These are phyloP conservation scores for Didymella arachidicola DNA, from an alignment of 2,329 filamentous ascomycete genomes.

Conservation along the genomic window DNA sequence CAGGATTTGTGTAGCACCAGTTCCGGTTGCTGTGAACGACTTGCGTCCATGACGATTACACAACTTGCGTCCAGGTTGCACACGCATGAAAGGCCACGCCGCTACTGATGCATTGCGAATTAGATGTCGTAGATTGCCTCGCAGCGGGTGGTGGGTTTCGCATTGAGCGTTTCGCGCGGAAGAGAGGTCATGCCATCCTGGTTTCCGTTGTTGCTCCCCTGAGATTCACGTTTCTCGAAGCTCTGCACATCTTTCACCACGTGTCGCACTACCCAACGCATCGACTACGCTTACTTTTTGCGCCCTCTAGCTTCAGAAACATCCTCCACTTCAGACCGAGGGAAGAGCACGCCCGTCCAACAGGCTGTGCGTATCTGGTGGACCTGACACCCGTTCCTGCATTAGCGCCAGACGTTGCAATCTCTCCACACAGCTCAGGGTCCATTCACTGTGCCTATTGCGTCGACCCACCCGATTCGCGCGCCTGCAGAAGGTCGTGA, in stretches of 20 bases:
- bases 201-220: constrained; percentile 19
- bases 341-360: background rate
- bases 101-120: constrained; percentile 18
- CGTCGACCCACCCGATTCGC: constrained; percentile 20
- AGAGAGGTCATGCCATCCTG: constrained; percentile 21
- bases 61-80: constrained; percentile 2
- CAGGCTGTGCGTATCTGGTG: constrained; percentile 4
- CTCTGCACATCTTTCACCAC: constrained; percentile 12
- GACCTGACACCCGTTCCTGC: constrained; percentile 25
- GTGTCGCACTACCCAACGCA: constrained; percentile 14
- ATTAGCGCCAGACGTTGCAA: constrained; percentile 25
- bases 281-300: constrained; percentile 1
- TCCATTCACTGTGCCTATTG: constrained; percentile 26
- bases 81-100: constrained; percentile 10
- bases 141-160: constrained; percentile 20
- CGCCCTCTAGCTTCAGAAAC: constrained; percentile 1
- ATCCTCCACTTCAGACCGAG: background rate
- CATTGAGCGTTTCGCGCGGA: constrained; percentile 21
- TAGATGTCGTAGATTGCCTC: constrained; percentile 11
- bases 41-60: constrained; percentile 16
- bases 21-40: constrained; percentile 15
- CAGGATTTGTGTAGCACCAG: constrained; percentile 2
- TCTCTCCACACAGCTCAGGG: constrained; percentile 7
- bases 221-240: constrained; percentile 18
- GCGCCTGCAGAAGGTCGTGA: constrained; percentile 15